Evolutionary conservation across 2,329 filamentous ascomycete genomes (phyloP).

Genomic region (Aspergillus fructus): DNA sequence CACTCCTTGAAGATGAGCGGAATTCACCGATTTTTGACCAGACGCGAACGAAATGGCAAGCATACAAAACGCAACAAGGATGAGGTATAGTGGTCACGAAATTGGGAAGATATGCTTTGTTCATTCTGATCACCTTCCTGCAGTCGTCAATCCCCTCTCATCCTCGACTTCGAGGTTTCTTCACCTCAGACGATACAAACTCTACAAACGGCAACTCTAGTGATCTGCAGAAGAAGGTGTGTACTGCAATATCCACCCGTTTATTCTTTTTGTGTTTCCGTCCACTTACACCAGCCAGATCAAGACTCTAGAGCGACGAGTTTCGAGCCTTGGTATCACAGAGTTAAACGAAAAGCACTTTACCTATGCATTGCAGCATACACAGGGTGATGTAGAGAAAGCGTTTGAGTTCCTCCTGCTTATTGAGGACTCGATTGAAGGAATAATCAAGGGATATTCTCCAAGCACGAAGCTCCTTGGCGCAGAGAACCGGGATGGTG

Average conservation of each 20-base stretch:
- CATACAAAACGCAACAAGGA: constrained; percentile 32
- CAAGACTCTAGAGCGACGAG: constrained; percentile 52
- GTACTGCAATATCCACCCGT: not conserved
- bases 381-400: constrained; percentile 68
- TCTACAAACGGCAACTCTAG: constrained; percentile 19
- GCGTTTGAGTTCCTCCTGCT: constrained; percentile 75
- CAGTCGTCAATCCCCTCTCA: constrained; percentile 26
- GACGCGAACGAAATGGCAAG: constrained; percentile 36
- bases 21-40: constrained; percentile 43
- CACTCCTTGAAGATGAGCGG: constrained; percentile 35
- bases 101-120: not conserved
- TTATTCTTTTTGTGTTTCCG: not conserved
- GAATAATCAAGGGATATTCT: constrained; percentile 73
- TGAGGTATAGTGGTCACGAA: constrained; percentile 24
- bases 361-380: constrained; percentile 61
- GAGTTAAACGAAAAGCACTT: constrained; percentile 62
- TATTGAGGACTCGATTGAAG: constrained; percentile 77
- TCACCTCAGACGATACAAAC: constrained; percentile 25
- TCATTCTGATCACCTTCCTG: not conserved
- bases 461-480: constrained; percentile 72
- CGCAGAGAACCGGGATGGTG: constrained; percentile 78
- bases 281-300: constrained; percentile 39
- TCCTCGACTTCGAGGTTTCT: constrained; percentile 32
- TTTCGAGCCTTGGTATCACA: constrained; percentile 55
- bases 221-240: constrained; percentile 38